phyloP scores from a whole-genome alignment of 208 protist species.

The Trypanosoma conorhini region DNA sequence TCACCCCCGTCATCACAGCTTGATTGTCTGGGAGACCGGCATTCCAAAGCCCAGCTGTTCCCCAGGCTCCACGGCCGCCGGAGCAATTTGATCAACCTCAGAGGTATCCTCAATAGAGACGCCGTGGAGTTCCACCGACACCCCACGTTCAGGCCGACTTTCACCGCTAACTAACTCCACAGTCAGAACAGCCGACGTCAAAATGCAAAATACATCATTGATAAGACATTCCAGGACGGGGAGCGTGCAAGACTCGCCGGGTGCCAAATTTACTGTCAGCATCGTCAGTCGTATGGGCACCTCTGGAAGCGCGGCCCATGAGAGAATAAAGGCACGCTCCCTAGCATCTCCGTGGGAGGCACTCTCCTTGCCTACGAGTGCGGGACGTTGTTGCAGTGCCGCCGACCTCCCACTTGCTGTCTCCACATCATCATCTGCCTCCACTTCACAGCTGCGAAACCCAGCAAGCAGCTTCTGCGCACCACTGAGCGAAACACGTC shows the following conservation, averaged over 20 bases:
- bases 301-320: constrained; percentile 37
- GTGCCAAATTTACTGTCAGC: constrained; percentile 27
- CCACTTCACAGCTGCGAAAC: constrained; percentile 15
- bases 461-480: not conserved
- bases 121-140: constrained; percentile 35
- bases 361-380: not conserved
- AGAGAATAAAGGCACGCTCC: constrained; percentile 15
- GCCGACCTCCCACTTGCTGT: not conserved
- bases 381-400: not conserved
- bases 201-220: constrained; percentile 55
- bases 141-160: not conserved
- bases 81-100: constrained; percentile 12
- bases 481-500: not conserved
- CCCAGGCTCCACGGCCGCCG: not conserved
- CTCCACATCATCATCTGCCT: not conserved
- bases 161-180: not conserved
- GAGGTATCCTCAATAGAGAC: constrained; percentile 56
- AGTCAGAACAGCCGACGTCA: constrained; percentile 31
- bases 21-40: not conserved
- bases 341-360: not conserved
- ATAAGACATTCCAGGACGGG: constrained; percentile 71
- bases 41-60: not conserved
- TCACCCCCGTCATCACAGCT: not conserved
- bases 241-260: constrained; percentile 9
- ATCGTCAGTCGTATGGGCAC: constrained; percentile 65